phyloP scores from a whole-genome alignment of 2,329 filamentous ascomycete species.

The Paracoccidioides brasiliensis region DNA sequence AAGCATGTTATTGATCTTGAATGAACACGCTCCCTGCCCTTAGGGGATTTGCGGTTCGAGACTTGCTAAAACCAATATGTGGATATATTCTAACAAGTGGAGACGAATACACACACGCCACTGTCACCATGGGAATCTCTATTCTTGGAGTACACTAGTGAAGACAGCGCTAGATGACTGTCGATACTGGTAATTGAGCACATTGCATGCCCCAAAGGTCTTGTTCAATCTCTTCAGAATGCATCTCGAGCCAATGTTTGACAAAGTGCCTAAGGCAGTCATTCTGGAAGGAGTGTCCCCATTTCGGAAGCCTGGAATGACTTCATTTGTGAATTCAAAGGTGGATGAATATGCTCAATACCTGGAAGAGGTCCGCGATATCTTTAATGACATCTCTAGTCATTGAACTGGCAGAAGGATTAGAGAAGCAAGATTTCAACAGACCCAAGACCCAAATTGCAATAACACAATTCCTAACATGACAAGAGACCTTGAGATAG shows the following conservation, averaged over 20 bases:
- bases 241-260: constrained; percentile 2
- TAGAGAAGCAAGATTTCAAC: neutral
- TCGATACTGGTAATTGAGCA: constrained; percentile 8
- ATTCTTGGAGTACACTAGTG: constrained; percentile 1
- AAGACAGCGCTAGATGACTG: constrained; percentile 3
- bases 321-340: constrained; percentile 6
- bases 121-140: neutral
- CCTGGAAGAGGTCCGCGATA: constrained; percentile 2
- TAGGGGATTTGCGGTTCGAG: constrained; percentile 15
- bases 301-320: constrained; percentile 8
- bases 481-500: neutral
- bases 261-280: neutral
- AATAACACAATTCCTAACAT: neutral
- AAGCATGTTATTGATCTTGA: constrained; percentile 25
- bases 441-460: neutral
- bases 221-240: constrained; percentile 6
- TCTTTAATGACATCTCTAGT: constrained; percentile 5
- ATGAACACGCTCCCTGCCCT: constrained; percentile 21
- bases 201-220: constrained; percentile 5
- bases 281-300: constrained; percentile 3
- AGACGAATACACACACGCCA: constrained; percentile 2
- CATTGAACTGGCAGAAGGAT: neutral
- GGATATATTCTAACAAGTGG: constrained; percentile 10
- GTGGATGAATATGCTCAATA: constrained; percentile 3
- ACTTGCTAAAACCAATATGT: constrained; percentile 3